phyloP scores from a whole-genome alignment of 352 stramenopile genomes.

The Globisporangium okanoganense region DNA sequence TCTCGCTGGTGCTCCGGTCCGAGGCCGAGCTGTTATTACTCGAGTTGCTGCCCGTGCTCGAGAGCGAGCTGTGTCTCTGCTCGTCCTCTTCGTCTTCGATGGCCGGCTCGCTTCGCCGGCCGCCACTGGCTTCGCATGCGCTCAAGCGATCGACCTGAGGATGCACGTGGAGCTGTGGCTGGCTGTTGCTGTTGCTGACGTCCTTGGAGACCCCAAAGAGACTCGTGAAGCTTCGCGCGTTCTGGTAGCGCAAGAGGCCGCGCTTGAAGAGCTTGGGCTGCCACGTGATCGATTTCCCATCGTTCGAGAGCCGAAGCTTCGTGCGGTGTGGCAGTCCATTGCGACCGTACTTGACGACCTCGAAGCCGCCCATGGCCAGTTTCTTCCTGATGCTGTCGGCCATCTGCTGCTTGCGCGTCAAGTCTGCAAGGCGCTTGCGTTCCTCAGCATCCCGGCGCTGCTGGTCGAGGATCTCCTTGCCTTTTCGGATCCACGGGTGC shows the following conservation, averaged over 20 bases:
- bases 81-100: slow-evolving; percentile 15
- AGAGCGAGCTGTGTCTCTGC: slow-evolving; percentile 12
- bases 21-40: slow-evolving; percentile 36
- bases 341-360: slow-evolving; percentile 79
- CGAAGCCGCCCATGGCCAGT: slow-evolving; percentile 62
- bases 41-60: slow-evolving; percentile 12
- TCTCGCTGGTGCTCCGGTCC: slow-evolving; percentile 43
- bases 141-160: slow-evolving; percentile 31
- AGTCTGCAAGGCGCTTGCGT: slow-evolving; percentile 37
- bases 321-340: slow-evolving; percentile 74
- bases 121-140: slow-evolving; percentile 15
- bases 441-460: slow-evolving; percentile 40
- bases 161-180: slow-evolving; percentile 40
- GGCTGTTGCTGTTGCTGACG: slow-evolving; percentile 26
- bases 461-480: slow-evolving; percentile 42
- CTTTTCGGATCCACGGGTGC: slow-evolving; percentile 64
- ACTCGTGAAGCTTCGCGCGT: slow-evolving; percentile 59
- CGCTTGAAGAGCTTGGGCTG: slow-evolving; percentile 76
- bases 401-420: slow-evolving; percentile 57
- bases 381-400: slow-evolving; percentile 67
- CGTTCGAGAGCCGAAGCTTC: slow-evolving; percentile 63
- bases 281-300: slow-evolving; percentile 71
- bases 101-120: slow-evolving; percentile 25
- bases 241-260: slow-evolving; percentile 65
- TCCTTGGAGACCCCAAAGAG: slow-evolving; percentile 53